Evolutionary conservation across 768 basidiomycete species (phyloP).

Genomic region (Rhodotorula babjevae): DNA sequence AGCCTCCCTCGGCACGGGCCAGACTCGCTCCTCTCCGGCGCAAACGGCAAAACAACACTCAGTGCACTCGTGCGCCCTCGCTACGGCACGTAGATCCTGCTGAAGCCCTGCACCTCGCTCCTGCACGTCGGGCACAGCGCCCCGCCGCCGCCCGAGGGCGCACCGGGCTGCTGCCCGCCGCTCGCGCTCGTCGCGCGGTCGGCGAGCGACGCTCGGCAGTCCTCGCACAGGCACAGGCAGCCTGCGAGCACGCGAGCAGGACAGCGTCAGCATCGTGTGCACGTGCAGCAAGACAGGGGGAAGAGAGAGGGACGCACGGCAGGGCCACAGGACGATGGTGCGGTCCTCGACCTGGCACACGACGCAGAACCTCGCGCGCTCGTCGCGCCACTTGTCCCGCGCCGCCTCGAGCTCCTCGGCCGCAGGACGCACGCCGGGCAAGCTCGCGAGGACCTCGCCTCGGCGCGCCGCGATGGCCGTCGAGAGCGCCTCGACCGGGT

Average conservation of each 20-base stretch:
- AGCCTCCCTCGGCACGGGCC: no score
- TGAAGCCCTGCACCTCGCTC: neutral
- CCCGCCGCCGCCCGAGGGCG: neutral
- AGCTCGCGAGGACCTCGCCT: neutral
- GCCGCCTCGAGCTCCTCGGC: slow-evolving; percentile 1
- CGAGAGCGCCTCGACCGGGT: neutral
- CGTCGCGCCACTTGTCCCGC: slow-evolving; percentile 16
- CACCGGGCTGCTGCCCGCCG: no score
- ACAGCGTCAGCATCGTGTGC: no score
- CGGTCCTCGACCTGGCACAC: slow-evolving; percentile 33
- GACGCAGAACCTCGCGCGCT: slow-evolving; percentile 20
- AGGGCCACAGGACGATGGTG: slow-evolving; percentile 28
- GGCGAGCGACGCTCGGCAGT: slow-evolving; percentile 23
- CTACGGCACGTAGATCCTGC: slow-evolving; percentile 1
- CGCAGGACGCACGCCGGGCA: no score
- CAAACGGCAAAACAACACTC: neutral
- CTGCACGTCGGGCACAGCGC: slow-evolving; percentile 8
- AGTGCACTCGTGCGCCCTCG: neutral
- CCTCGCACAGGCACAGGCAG: slow-evolving; percentile 26
- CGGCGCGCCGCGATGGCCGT: slow-evolving; percentile 4
- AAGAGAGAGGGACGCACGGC: slow-evolving; percentile 13
- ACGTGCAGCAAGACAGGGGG: no score
- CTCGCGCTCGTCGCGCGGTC: neutral
- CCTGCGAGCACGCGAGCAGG: no score
- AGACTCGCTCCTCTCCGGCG: no score